Conservation (phyloP, 1,284 basidiomycete species). For the Microbotryum lychnidis-dioicae region DNA sequence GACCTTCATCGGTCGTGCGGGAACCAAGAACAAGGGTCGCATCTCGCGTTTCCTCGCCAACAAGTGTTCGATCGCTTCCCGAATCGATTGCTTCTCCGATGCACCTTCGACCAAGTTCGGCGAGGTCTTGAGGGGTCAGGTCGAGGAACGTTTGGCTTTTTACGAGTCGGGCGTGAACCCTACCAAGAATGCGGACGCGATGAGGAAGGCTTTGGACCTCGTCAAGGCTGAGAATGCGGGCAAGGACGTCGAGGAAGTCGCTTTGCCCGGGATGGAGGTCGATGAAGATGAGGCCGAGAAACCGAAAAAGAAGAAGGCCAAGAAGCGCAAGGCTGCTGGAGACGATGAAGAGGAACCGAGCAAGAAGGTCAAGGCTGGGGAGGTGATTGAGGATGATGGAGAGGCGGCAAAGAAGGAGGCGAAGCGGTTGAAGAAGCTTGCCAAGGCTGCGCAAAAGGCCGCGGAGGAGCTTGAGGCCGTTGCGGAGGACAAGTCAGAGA, state of each 20-base stretch:
- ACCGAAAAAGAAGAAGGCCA: conserved; percentile 35
- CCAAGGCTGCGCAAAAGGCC: too few species aligned
- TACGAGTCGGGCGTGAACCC: conserved; percentile 55
- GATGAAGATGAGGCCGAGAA: conserved; percentile 21
- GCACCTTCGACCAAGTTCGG: conserved; percentile 88
- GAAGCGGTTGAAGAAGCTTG: conserved; percentile 6
- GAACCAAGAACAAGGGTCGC: conserved; percentile 91
- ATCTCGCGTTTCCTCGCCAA: conserved; percentile 97
- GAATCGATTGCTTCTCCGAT: conserved; percentile 96
- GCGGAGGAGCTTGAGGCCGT: not conserved
- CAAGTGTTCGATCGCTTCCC: conserved; percentile 95
- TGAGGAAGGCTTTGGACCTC: conserved; percentile 22
- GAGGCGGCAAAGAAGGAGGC: conserved; percentile 1
- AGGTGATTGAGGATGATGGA: conserved; percentile 11
- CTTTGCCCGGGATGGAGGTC: conserved; percentile 17
- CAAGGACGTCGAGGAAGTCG: conserved; percentile 15
- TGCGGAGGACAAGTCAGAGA: conserved; percentile 12
- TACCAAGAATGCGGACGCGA: conserved; percentile 34
- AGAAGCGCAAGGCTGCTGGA: conserved; percentile 19
- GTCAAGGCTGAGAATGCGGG: conserved; percentile 23
- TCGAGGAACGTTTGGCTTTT: conserved; percentile 90
- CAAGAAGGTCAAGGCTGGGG: conserved; percentile 5
- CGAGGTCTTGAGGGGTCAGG: conserved; percentile 84
- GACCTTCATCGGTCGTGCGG: conserved; percentile 91
- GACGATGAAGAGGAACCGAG: conserved; percentile 8